Conservation (phyloP, 768 basidiomycete genomes). For the Boletellus ananiceps region DNA sequence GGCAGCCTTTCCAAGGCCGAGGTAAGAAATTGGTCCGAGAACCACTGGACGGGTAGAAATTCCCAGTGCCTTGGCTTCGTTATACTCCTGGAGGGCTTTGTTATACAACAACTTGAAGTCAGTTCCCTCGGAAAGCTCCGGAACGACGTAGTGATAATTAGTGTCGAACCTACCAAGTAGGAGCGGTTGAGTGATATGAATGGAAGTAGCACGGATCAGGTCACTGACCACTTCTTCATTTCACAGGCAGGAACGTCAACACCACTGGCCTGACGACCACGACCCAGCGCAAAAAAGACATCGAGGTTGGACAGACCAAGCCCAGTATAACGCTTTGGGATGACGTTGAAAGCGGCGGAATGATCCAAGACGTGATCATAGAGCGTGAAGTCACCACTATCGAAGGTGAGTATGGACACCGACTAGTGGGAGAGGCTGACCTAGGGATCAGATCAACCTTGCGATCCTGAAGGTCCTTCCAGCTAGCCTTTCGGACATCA, state of each 20-base stretch:
- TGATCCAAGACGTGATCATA: constrained; percentile 99
- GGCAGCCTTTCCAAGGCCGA: constrained; percentile 85
- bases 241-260: constrained; percentile 97
- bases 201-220: background rate
- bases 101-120: constrained; percentile 95
- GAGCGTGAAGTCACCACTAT: constrained; percentile 95
- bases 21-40: constrained; percentile 93
- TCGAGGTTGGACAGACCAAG: constrained; percentile 86
- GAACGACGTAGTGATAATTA: constrained; percentile 98
- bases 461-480: constrained; percentile 77
- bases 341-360: constrained; percentile 92
- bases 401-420: constrained; percentile 13
- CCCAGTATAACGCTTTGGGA: constrained; percentile 89
- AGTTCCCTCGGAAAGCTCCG: constrained; percentile 84
- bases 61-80: constrained; percentile 89
- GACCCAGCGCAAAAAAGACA: constrained; percentile 98
- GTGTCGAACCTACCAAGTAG: constrained; percentile 77
- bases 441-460: constrained; percentile 91
- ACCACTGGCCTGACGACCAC: constrained; percentile 89
- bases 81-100: constrained; percentile 91
- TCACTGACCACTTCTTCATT: constrained; percentile 97
- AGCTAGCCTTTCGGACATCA: constrained; percentile 83
- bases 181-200: background rate
- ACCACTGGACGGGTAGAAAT: constrained; percentile 91
- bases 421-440: constrained; percentile 39